Base-by-base conservation (phyloP, 768 basidiomycete genomes). In the Phanerochaete carnosa region DNA sequence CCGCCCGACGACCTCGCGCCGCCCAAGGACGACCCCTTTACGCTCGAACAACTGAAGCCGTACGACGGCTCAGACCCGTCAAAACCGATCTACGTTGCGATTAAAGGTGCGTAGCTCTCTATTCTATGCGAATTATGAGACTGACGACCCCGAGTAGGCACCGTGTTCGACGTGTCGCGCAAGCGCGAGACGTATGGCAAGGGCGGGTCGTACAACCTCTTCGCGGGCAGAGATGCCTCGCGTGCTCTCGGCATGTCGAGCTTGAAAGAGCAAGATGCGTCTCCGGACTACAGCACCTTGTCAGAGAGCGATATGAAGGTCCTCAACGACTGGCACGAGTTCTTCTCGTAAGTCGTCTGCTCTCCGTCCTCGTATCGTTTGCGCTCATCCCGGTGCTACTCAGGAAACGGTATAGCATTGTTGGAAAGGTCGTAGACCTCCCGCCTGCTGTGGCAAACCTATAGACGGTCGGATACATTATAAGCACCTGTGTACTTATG, bases 211-310 rank as follows among this genome's bases (percentile, higher is more conserved):
- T 94, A 95, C 74, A 82, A 84, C 65, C 74, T 96, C 23, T 98
- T 98, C 72, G 93, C 95, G 32, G 96, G 95, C 47, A 96, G 92
- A 75, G 96, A 99, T 69, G 96, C 88, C 0, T 95, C 93, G 8
- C 85, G 80, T 64, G 96, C 90, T 0, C 79, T 99, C 7, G 96
- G 94, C 45, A 88, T 87, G 85, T 94, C 92, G 55, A 95, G 92
- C 66, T 76, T 97, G 66, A 91, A 92, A 57, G 74, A 79, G 3
- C 89, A 94, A 73, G 87, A 98, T 69, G 96, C 95, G 11, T 80
- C 94, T 1, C 76, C 94, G 13, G 95, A 99, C 70, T 97, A 92
- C 70, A 92, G 88, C 66, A 73, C 66, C 0, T 79, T 99, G 55
- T 79, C 83, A 45, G 87, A 86, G 62, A 82, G 83, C 62, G 91